Evolutionary conservation across 2,329 filamentous ascomycete species (phyloP).

Genomic region (Hymenoscyphus repandus): DNA sequence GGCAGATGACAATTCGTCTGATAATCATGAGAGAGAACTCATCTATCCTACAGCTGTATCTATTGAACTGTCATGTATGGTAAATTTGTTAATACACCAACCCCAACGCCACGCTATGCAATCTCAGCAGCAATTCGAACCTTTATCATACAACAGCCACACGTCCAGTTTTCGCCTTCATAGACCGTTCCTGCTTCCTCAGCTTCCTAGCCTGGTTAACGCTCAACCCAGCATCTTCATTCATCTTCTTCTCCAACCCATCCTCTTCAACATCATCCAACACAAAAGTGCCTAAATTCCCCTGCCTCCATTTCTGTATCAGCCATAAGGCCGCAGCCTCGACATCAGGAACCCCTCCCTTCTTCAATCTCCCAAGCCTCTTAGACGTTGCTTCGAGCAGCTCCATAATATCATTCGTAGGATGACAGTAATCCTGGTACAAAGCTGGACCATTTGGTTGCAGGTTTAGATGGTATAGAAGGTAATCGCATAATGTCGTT

Average conservation of each 20-base stretch:
- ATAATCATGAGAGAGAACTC: neutral
- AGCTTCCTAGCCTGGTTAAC: slow-evolving; percentile 64
- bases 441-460: slow-evolving; percentile 17
- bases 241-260: slow-evolving; percentile 47
- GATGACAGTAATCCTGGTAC: slow-evolving; percentile 48
- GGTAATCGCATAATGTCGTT: slow-evolving; percentile 79
- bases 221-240: slow-evolving; percentile 49
- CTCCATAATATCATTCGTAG: slow-evolving; percentile 78
- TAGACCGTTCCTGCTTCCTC: slow-evolving; percentile 54
- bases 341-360: slow-evolving; percentile 65
- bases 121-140: neutral
- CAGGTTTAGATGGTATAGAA: slow-evolving; percentile 77
- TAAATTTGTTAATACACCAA: neutral
- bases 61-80: neutral
- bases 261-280: slow-evolving; percentile 70
- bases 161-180: slow-evolving; percentile 28
- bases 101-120: slow-evolving; percentile 3
- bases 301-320: slow-evolving; percentile 75
- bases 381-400: slow-evolving; percentile 67
- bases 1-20: too few species aligned
- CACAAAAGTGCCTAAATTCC: slow-evolving; percentile 69
- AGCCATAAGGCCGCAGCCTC: slow-evolving; percentile 75
- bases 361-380: slow-evolving; percentile 69
- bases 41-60: neutral
- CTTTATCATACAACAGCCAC: neutral